A percentile compares a stretch with the other conserved stretches of the same genome.
phyloP scores from a whole-genome alignment of 163 green algal genomes.

The Botryococcus braunii region DNA sequence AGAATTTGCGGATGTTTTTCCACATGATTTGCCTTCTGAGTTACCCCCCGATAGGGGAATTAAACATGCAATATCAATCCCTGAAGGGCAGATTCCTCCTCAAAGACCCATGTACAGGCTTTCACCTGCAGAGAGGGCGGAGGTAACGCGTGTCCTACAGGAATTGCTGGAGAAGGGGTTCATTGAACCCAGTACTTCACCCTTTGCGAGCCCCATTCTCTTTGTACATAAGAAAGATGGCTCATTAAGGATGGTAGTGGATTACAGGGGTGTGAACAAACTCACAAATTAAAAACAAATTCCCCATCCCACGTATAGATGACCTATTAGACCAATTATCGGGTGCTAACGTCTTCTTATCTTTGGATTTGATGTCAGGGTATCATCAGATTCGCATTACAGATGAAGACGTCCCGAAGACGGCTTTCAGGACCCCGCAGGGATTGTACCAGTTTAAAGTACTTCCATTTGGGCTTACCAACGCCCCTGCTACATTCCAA shows the following conservation, averaged over 20 bases:
- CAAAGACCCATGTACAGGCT: slow-evolving; percentile 3
- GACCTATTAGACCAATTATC: slow-evolving; percentile 55
- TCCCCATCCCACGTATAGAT: slow-evolving; percentile 54
- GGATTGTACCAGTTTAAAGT: too few relatives aligned
- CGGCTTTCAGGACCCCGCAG: slow-evolving; percentile 51
- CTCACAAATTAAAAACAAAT: slow-evolving; percentile 44
- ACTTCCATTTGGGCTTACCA: too few relatives aligned
- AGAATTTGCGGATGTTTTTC: slow-evolving; percentile 10
- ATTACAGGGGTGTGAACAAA: slow-evolving; percentile 60
- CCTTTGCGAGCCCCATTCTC: slow-evolving; percentile 36
- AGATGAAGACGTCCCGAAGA: slow-evolving; percentile 48
- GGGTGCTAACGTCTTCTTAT: too few relatives aligned
- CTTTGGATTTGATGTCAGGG: too few relatives aligned
- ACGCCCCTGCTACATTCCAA: slow-evolving; percentile 47
- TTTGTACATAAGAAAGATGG: slow-evolving; percentile 53
- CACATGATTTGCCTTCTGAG: neutral
- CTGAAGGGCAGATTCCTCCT: too few relatives aligned
- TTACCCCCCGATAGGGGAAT: slow-evolving; percentile 13
- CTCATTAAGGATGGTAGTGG: too few relatives aligned
- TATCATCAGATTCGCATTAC: too few relatives aligned
- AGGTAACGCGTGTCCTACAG: slow-evolving; percentile 31
- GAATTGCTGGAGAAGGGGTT: slow-evolving; percentile 30
- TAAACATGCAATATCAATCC: slow-evolving; percentile 15
- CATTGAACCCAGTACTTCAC: too few relatives aligned
- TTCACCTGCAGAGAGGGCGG: slow-evolving; percentile 19